Evolutionary conservation across 345 rosid genomes (phyloP), one percentile per base, ranked within the genome.

Genomic region (Camelina laxa): DNA sequence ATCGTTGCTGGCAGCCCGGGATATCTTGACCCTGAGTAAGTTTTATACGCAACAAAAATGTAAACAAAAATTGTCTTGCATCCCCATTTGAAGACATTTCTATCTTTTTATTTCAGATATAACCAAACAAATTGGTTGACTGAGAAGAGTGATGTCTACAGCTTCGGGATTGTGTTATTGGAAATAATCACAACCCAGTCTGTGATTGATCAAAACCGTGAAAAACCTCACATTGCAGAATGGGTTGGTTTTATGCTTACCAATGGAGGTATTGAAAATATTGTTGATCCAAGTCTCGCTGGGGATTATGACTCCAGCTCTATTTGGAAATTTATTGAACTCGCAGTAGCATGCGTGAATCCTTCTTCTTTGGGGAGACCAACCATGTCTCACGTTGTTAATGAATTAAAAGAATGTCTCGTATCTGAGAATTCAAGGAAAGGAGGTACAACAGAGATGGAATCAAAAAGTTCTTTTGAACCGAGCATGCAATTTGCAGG

Each of bases 11-110:
- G 72, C 0, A 68, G 51, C 5, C 61, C 60, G 0, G 85, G 85
- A 6, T 85, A 85, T 59, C 80, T 85, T 2, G 84, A 80, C 17
- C 89, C 84, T 1, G 84, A 78, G 87, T 82, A 51, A 69, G 73
- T 0, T 30, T 31, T 54, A 47, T 8, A 6, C 8, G 3, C 50
- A 47, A n/a, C 7, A 24, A 24, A 5, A 10, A 12, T 54, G 15
- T 11, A 9, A 10, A 4, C 13, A 41, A 41, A 41, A 41, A 8
- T 2, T 7, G 9, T 36, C 41, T 36, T 36, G 12, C 12, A 9
- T 36, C 12, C 41, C n/a, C n/a, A 42, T 42, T 42, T 42, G 47
- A 42, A 42, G n/a, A 42, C 12, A 42, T 42, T 9, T 5, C 2
- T 42, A 13, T 42, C 1, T 42, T 12, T 1, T 42, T 13, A 2